Conservation (phyloP, 225 moss, liverwort and hornwort species). For the Marchantia paleacea region DNA sequence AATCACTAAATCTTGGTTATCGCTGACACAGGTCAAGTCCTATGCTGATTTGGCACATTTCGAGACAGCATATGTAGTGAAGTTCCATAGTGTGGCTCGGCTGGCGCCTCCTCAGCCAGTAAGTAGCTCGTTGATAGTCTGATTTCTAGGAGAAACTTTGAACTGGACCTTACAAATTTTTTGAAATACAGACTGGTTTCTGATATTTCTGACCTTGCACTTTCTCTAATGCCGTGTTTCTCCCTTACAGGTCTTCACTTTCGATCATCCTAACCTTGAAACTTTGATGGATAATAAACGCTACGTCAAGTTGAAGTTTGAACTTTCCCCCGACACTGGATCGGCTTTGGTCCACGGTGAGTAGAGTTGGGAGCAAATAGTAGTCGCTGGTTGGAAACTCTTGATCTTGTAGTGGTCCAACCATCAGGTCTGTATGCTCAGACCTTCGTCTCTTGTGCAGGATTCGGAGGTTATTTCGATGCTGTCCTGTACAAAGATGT, state of each 20-base stretch:
- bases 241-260: conserved; percentile 62
- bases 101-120: conserved; percentile 91
- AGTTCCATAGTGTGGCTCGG: conserved; percentile 91
- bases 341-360: conserved; percentile 92
- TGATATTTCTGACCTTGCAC: neutral
- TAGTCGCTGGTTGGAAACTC: neutral
- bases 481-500: conserved; percentile 92
- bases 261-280: conserved; percentile 70
- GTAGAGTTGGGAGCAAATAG: neutral
- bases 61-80: conserved; percentile 97
- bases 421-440: neutral
- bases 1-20: neutral
- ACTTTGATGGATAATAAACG: conserved; percentile 69
- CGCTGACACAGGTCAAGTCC: conserved; percentile 58
- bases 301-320: conserved; percentile 86
- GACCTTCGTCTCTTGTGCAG: conserved; percentile 7
- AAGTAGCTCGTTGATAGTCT: neutral
- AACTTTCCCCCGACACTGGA: conserved; percentile 84
- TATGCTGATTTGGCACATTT: conserved; percentile 94
- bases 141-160: neutral
- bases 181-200: neutral
- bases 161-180: neutral
- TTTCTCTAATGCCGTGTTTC: neutral
- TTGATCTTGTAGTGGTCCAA: neutral
- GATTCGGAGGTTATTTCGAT: conserved; percentile 95